Evolutionary conservation across 2,329 filamentous ascomycete species (phyloP).

Genomic region (Tolypocladium cylindrosporum): DNA sequence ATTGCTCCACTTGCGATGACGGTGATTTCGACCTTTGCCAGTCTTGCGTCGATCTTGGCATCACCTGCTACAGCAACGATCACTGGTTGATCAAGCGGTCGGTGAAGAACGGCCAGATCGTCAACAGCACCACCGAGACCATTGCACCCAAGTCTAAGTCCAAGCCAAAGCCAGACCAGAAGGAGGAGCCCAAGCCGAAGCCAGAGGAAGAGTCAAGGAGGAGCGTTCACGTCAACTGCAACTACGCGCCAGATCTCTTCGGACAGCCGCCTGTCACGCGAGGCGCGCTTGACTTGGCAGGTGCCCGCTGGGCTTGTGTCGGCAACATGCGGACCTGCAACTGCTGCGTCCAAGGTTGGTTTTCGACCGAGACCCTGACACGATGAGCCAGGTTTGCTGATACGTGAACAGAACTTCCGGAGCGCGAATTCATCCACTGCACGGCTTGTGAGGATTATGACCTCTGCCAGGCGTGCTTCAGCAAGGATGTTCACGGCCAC

Average conservation of each 20-base stretch:
- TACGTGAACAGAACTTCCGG: slow-evolving; percentile 48
- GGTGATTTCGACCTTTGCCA: slow-evolving; percentile 93
- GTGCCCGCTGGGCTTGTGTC: slow-evolving; percentile 10
- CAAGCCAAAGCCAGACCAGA: slow-evolving; percentile 10
- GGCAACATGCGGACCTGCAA: slow-evolving; percentile 56
- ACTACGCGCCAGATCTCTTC: neutral
- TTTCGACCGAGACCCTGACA: neutral
- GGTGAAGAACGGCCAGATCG: slow-evolving; percentile 66
- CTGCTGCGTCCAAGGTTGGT: slow-evolving; percentile 40
- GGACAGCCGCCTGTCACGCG: neutral
- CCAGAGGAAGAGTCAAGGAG: slow-evolving; percentile 7
- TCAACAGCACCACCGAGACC: slow-evolving; percentile 78
- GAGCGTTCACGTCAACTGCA: neutral
- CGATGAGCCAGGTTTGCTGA: neutral
- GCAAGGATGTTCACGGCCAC: slow-evolving; percentile 71
- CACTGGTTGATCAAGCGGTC: slow-evolving; percentile 95
- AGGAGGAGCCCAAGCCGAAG: slow-evolving; percentile 11
- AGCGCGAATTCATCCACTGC: slow-evolving; percentile 79
- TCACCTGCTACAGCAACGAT: slow-evolving; percentile 64
- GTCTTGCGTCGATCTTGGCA: slow-evolving; percentile 63
- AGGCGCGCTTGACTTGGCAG: slow-evolving; percentile 10
- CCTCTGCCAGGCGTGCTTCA: slow-evolving; percentile 76
- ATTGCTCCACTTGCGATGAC: slow-evolving; percentile 86
- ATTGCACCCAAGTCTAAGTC: slow-evolving; percentile 53
- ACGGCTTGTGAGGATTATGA: slow-evolving; percentile 80